Evolutionary conservation across 768 basidiomycete species (phyloP), one percentile per base, ranked within the genome.

Genomic region (Strobilomyces confusus): DNA sequence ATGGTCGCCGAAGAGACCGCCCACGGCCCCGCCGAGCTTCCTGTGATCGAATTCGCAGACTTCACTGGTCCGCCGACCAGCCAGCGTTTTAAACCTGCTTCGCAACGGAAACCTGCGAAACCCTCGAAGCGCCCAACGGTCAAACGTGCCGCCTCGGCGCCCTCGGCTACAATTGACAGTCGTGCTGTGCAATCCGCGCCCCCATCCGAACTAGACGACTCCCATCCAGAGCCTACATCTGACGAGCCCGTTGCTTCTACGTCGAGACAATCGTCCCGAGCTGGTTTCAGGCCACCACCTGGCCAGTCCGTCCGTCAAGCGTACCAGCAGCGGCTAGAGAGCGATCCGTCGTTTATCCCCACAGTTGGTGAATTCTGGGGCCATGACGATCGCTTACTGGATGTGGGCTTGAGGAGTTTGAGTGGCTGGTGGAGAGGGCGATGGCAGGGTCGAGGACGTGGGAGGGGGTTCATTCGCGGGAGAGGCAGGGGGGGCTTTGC

Each of bases 301-400:
- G 80, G 80, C 4, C 83, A 82, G 53, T 78, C 81, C 22, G 89
- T 85, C 36, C 88, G 93, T 44, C 90, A 93, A 67, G 88, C 84
- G 19, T 95, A 97, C 70, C 86, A 91, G 57, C 80, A 89, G 58
- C 83, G 86, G 29, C 75, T 95, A 23, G 86, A 91, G 52, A 75
- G 72, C 12, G 94, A 97, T 66, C 93, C 94, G 2, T 89, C 91
- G 2, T 93, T 86, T 67, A 88, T 92, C 26, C 94, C 94, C 22
- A 87, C 84, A 23, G 88, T 95, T 22, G 94, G 94, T 50, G 87
- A 86, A 57, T 97, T 97, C 65, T 97, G 92, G 92, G 86, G 89
- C 5, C 94, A 97, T 65, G 94, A 97, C 68, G 93, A 95, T 67
- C 85, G 94, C 44, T 73, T 93, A 50, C 74, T 92, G 66, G 87